Evolutionary conservation across 805 yeast genomes (phyloP), one percentile per base, ranked within the genome.

Genomic region (Jamesozyma lodderae): DNA sequence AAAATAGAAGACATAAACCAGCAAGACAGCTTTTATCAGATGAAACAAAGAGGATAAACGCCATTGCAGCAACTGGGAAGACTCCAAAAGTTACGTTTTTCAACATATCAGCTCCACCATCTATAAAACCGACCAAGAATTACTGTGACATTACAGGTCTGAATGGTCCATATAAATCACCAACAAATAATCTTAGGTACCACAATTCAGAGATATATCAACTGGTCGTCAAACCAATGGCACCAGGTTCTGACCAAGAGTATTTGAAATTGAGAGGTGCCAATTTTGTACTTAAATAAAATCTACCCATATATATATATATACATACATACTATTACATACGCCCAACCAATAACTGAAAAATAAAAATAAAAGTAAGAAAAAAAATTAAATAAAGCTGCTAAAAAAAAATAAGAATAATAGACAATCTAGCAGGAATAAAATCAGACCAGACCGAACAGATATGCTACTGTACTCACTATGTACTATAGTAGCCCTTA

Each of bases 71-170:
- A 27, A 41, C 35, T 4, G 6, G 29, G 8, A 29, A 29, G 23
- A 29, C 24, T 31, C 70, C 76, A 42, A 69, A 75, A 6, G 77
- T 86, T 9, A 82, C 90, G 0, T 83, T 75, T 59, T 71, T 77
- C 43, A 73, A 79, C 27, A 64, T 88, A 5, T 75, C 75, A 21
- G 94, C 95, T 0, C 95, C 95, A 3, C 97, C 97, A 0, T 81
- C 92, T 3, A 62, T 87, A 46, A 72, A 67, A 45, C 97, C 97
- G 0, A 64, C 69, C 14, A 85, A 81, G 62, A 80, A 77, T 45
- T 88, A 86, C 62, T 90, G 98, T 60, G 98, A 92, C 55, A 77
- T 90, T 34, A 90, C 97, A 0, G 98, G 98, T 0, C 65, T 90
- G 16, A 79, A 75, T 35, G 90, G 87, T 0, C 71, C 63, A 22